These are phyloP conservation scores for Mycena capillaripes DNA, from an alignment of 768 basidiomycete species.

Conservation along the genomic window DNA sequence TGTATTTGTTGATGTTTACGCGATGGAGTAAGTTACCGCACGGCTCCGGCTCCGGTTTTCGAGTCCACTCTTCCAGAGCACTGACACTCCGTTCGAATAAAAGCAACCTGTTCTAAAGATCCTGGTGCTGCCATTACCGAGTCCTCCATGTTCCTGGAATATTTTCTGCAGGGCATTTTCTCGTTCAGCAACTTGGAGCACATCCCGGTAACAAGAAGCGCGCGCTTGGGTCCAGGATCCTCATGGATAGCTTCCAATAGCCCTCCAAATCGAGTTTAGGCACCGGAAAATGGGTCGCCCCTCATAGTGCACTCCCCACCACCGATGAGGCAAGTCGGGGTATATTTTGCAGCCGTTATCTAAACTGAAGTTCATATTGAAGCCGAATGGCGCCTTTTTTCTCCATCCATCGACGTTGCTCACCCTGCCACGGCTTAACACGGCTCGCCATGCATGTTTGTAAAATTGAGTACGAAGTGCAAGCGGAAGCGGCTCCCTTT, in stretches of 20 bases:
- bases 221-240: no score
- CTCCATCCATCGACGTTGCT: neutral
- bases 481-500: neutral
- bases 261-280: no score
- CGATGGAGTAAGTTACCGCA: neutral
- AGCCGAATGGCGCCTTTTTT: neutral
- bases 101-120: neutral
- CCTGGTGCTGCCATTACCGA: no score
- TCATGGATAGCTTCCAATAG: no score
- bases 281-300: no score
- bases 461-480: neutral
- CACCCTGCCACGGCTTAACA: neutral
- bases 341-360: neutral
- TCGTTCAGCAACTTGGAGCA: no score
- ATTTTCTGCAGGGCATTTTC: neutral
- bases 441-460: neutral
- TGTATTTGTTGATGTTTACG: constrained; percentile 34
- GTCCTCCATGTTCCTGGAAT: neutral
- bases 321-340: no score
- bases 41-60: neutral
- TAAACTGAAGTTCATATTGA: neutral
- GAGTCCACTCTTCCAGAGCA: neutral
- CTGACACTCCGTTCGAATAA: neutral
- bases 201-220: no score
- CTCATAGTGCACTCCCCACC: no score